Base-by-base conservation (phyloP, 169 alveolate genomes). In the Ichthyophthirius multifiliis region DNA sequence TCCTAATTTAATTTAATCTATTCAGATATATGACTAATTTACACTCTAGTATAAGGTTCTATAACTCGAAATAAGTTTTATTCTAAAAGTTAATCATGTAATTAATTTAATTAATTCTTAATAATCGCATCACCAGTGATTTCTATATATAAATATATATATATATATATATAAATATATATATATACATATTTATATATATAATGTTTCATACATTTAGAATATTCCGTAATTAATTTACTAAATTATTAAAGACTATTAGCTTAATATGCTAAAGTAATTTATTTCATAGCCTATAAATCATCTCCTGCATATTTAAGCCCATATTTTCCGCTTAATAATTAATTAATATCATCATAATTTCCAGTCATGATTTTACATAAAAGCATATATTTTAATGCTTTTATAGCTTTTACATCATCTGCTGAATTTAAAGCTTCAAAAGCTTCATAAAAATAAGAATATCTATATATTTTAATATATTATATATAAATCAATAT, bases 381-480 rank as follows among this genome's bases (percentile, higher is more conserved):
- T 39, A 98, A 73, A 20, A 98, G 93, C 99, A 95, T 96, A 86
- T 89, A 95, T 86, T 95, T 95, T 44, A 95, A 87, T 10, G 97
- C 84, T 74, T 89, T 90, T 16, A 96, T 90, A 37, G 98, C 97
- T 78, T 90, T 92, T 27, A 64, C 86, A 20, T 93, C 96, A 35
- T 87, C 92, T 13, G 93, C 92, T 76, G 96, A 93, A 83, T 97
- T 97, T 82, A 93, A 95, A 35, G 98, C 99, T 83, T 98, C 99
- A 77, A 95, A 97, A 32, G 98, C 96, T 86, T 98, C 99, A 84
- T 93, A 97, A 92, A 98, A 97, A 87, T 98, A 98, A 27, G 99
- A 97, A 85, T 94, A 98, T n/a, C 81, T 74, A 74, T 45, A 1
- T 74, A 18, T 30, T 31, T 13, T 3, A 12, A 5, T 43, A 2